Percentiles rank a stretch among this genome's conserved stretches.
These are phyloP conservation scores for Beta lomatogona DNA, from an alignment of 179 eudicot genomes.

Conservation along the genomic window DNA sequence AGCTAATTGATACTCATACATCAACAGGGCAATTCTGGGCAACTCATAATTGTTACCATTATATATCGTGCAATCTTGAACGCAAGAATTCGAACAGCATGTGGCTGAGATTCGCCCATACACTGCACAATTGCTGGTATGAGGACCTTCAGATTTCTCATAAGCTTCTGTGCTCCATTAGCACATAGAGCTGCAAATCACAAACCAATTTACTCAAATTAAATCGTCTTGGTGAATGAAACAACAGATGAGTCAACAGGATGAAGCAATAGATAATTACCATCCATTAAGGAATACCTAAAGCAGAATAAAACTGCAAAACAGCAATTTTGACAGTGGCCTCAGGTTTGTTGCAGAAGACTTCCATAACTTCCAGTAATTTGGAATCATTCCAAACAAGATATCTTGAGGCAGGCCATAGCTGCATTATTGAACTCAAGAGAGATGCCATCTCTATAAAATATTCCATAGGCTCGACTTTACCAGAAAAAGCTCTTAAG, in stretches of 20 bases:
- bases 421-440: slow-evolving; percentile 71
- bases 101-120: slow-evolving; percentile 55
- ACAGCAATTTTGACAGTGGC: slow-evolving; percentile 48
- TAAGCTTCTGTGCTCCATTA: slow-evolving; percentile 70
- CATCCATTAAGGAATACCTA: slow-evolving; percentile 60
- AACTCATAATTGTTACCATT: slow-evolving; percentile 45
- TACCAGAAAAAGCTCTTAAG: slow-evolving; percentile 40
- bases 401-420: slow-evolving; percentile 80
- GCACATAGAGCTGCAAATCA: slow-evolving; percentile 70
- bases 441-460: slow-evolving; percentile 57
- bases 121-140: slow-evolving; percentile 45
- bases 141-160: slow-evolving; percentile 47
- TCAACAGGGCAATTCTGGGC: not conserved
- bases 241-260: slow-evolving; percentile 3
- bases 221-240: slow-evolving; percentile 10
- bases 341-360: slow-evolving; percentile 40
- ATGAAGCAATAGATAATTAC: slow-evolving; percentile 29
- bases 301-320: slow-evolving; percentile 65
- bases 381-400: slow-evolving; percentile 62
- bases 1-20: not conserved
- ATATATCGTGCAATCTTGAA: slow-evolving; percentile 62
- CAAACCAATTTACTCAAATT: slow-evolving; percentile 7
- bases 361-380: slow-evolving; percentile 49
- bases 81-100: slow-evolving; percentile 52
- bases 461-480: slow-evolving; percentile 45